A percentile compares a stretch with the other conserved stretches of the same genome.
phyloP scores from a whole-genome alignment of 2,329 filamentous ascomycete species.

The Aspergillus unguis region DNA sequence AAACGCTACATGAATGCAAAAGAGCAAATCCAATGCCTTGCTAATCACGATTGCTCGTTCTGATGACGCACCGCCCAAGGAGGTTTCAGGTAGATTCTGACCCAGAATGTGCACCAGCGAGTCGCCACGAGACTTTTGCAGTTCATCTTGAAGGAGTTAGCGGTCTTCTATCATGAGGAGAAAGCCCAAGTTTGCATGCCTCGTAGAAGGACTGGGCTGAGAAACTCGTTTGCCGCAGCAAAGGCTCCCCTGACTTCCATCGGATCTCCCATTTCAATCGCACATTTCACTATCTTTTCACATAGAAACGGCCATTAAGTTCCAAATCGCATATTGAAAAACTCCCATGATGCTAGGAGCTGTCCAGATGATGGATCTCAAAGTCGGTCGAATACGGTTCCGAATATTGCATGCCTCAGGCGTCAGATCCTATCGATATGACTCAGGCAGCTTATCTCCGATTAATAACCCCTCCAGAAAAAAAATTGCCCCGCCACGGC shows the following conservation, averaged over 20 bases:
- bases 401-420: neutral
- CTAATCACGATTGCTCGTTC: conserved; percentile 29
- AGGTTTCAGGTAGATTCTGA: conserved; percentile 9
- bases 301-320: neutral
- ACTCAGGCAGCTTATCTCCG: conserved; percentile 15
- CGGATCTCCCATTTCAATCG: conserved; percentile 28
- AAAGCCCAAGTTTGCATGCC: conserved; percentile 31
- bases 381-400: neutral
- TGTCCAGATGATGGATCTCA: neutral
- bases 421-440: conserved; percentile 9
- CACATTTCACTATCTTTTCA: neutral
- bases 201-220: conserved; percentile 40
- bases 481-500: conserved; percentile 24
- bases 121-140: conserved; percentile 33
- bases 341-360: neutral
- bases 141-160: conserved; percentile 39
- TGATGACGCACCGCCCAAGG: conserved; percentile 16
- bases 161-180: conserved; percentile 11
- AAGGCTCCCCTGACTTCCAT: conserved; percentile 30
- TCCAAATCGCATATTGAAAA: too few relatives aligned
- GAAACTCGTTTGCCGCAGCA: conserved; percentile 32
- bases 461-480: conserved; percentile 22
- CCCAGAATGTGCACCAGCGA: conserved; percentile 37
- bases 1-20: conserved; percentile 35
- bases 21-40: conserved; percentile 34